These are phyloP conservation scores for Rhododendron ovatum DNA, from an alignment of 148 eudicot genomes.

Conservation along the genomic window DNA sequence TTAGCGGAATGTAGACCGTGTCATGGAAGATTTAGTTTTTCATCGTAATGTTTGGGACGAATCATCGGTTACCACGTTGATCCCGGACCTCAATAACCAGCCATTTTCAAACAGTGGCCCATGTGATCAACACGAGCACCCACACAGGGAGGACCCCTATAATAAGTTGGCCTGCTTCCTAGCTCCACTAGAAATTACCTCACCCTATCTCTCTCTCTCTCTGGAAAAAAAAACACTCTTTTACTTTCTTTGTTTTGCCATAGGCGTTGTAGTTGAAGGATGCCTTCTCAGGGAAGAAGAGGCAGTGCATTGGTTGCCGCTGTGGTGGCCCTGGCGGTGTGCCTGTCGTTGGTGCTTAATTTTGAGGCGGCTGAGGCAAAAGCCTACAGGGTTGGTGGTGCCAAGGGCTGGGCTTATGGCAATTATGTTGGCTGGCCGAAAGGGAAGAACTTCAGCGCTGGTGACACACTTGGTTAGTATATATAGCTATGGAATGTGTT, in stretches of 20 bases:
- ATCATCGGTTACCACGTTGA: no score
- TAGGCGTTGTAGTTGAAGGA: neutral
- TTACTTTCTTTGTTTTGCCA: neutral
- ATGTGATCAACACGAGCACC: neutral
- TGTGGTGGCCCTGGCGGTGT: neutral
- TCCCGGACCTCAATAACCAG: neutral
- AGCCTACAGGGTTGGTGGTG: slow-evolving; percentile 43
- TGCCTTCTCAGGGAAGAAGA: slow-evolving; percentile 40
- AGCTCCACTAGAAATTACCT: neutral
- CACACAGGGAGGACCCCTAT: neutral
- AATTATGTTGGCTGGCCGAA: slow-evolving; percentile 25
- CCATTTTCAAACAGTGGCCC: neutral
- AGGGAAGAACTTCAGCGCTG: slow-evolving; percentile 41
- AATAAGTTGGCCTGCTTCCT: neutral
- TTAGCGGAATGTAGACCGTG: no score
- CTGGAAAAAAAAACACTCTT: neutral
- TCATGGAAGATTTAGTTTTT: no score
- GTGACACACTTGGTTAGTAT: slow-evolving; percentile 50
- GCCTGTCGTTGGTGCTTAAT: slow-evolving; percentile 11
- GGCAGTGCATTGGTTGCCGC: slow-evolving; percentile 35
- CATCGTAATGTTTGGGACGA: no score
- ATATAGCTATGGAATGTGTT: neutral
- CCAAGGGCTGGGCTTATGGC: slow-evolving; percentile 43
- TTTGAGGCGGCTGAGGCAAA: slow-evolving; percentile 15
- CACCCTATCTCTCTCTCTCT: neutral